phyloP scores from a whole-genome alignment of 2,329 filamentous ascomycete species.

The Ustulina deusta region DNA sequence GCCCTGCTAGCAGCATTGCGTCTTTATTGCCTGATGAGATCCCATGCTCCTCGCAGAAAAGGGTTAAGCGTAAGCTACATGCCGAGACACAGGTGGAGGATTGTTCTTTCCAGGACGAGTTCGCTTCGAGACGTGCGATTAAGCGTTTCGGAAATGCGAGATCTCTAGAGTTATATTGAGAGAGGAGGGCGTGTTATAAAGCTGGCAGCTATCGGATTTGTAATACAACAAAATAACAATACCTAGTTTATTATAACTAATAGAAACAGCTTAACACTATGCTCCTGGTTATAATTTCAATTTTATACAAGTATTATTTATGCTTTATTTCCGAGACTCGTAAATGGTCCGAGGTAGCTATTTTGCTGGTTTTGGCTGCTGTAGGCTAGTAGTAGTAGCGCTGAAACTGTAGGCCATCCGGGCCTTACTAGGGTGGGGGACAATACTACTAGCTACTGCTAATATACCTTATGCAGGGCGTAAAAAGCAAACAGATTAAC shows the following conservation, averaged over 20 bases:
- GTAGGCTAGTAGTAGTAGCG: neutral
- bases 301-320: no score
- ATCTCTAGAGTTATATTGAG: conserved; percentile 4
- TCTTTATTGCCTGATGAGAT: conserved; percentile 13
- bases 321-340: no score
- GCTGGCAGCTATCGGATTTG: conserved; percentile 5
- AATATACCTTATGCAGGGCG: no score
- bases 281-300: no score
- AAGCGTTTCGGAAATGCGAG: conserved; percentile 13
- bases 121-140: neutral
- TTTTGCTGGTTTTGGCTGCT: no score
- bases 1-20: conserved; percentile 10
- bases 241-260: conserved; percentile 13
- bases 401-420: neutral
- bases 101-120: neutral
- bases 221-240: conserved; percentile 14
- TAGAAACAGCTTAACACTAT: neutral
- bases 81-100: neutral
- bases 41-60: conserved; percentile 7
- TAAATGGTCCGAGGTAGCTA: no score
- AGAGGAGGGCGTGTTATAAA: conserved; percentile 1
- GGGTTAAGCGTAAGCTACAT: conserved; percentile 14
- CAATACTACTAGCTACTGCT: no score
- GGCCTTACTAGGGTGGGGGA: neutral
- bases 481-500: no score